A percentile compares a stretch with the other conserved stretches of the same genome.
Conservation (phyloP, 139 green algal species). For the Spirogloea muscicola region DNA sequence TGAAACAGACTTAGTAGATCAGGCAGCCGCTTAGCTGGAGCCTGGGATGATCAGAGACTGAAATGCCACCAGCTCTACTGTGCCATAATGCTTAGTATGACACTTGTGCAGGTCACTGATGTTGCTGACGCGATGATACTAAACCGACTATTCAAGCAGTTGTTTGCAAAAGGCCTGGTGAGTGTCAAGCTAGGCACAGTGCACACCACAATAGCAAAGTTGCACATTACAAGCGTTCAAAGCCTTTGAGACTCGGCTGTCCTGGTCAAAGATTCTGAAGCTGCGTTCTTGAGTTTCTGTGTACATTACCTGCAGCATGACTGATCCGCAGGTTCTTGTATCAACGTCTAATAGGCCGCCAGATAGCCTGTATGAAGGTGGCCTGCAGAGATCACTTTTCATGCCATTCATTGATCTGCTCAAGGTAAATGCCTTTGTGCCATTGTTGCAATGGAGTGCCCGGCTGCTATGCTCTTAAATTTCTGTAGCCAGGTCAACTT, state of each 20-base stretch:
- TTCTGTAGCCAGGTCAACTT: no score
- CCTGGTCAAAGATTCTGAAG: no score
- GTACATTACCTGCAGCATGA: no score
- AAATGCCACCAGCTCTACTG: not conserved
- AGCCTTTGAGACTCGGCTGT: no score
- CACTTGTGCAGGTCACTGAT: slow-evolving; percentile 76
- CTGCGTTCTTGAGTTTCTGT: no score
- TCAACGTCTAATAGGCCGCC: slow-evolving; percentile 80
- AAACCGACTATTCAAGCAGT: slow-evolving; percentile 40
- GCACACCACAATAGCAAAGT: no score
- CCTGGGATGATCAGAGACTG: not conserved
- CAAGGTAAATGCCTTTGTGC: no score
- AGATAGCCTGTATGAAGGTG: slow-evolving; percentile 85
- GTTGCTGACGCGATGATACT: slow-evolving; percentile 76
- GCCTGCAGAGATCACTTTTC: slow-evolving; percentile 90
- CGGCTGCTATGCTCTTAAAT: no score
- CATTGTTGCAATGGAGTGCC: no score
- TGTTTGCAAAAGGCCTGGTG: slow-evolving; percentile 28
- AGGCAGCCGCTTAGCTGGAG: not conserved
- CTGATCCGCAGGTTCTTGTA: slow-evolving; percentile 66
- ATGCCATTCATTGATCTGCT: slow-evolving; percentile 86
- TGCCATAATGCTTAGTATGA: no score
- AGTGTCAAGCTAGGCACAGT: no score
- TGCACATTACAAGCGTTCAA: no score
- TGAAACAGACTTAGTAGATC: not conserved